A percentile compares a stretch with the other conserved stretches of the same genome.
These are phyloP conservation scores for Vitellaria paradoxa DNA, from an alignment of 179 eudicot genomes.

Conservation along the genomic window DNA sequence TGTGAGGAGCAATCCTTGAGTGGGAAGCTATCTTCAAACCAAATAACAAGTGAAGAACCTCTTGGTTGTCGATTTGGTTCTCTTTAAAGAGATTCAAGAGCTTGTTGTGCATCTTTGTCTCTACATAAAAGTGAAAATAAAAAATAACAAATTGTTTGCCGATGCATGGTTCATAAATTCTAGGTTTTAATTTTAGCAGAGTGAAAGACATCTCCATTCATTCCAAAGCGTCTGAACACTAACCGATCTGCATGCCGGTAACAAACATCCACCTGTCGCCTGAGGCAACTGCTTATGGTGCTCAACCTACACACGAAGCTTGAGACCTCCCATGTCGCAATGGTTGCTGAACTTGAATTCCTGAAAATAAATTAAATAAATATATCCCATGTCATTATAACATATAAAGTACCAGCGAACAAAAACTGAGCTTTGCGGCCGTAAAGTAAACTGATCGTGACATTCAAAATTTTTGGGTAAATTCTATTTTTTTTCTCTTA, in stretches of 20 bases:
- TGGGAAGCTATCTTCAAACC: constrained; percentile 45
- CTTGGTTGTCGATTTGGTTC: constrained; percentile 52
- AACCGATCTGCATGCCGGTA: constrained; percentile 44
- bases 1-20: constrained; percentile 40
- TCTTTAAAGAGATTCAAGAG: constrained; percentile 39
- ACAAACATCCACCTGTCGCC: constrained; percentile 38
- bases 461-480: neutral
- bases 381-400: neutral
- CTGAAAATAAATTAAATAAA: constrained; percentile 23
- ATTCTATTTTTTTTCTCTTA: neutral
- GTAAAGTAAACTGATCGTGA: too few species aligned
- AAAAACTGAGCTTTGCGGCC: neutral
- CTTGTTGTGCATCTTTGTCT: constrained; percentile 38
- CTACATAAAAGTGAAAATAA: constrained; percentile 31
- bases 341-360: constrained; percentile 32
- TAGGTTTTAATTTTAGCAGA: too few species aligned
- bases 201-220: neutral
- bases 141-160: neutral
- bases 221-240: neutral
- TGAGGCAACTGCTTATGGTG: constrained; percentile 36
- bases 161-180: too few species aligned
- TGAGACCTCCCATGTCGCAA: constrained; percentile 48
- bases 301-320: constrained; percentile 45
- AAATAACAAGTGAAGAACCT: constrained; percentile 43
- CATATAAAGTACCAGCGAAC: neutral